phyloP scores from a whole-genome alignment of 805 yeast genomes.

The Candida koratica region DNA sequence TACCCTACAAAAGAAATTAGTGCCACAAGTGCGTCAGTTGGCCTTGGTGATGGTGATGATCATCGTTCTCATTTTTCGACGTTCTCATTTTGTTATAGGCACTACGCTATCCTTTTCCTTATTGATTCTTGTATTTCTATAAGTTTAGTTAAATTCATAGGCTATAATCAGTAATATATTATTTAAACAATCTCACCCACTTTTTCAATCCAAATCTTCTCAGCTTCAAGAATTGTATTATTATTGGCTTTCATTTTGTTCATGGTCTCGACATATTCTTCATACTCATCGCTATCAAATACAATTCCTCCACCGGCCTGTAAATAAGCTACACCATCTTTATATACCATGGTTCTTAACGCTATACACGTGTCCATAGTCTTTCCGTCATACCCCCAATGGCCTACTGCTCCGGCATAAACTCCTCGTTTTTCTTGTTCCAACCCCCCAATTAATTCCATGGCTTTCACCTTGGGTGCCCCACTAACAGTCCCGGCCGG shows the following conservation, averaged over 20 bases:
- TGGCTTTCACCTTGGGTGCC: constrained; percentile 95
- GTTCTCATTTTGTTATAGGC: constrained; percentile 9
- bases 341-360: constrained; percentile 91
- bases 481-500: constrained; percentile 99
- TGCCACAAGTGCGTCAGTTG: constrained; percentile 2
- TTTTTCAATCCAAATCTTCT: constrained; percentile 62
- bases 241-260: constrained; percentile 95
- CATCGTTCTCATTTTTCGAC: constrained; percentile 20
- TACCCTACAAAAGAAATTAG: no score
- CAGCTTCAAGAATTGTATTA: constrained; percentile 89
- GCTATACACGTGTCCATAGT: constrained; percentile 98
- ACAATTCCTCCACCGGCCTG: constrained; percentile 99
- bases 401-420: constrained; percentile 98
- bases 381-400: constrained; percentile 94
- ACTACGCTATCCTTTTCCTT: no score
- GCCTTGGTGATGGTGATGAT: constrained; percentile 14
- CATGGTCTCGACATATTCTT: constrained; percentile 94
- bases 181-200: constrained; percentile 2
- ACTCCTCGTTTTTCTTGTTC: constrained; percentile 93
- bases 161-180: background rate
- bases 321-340: constrained; percentile 83
- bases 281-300: constrained; percentile 89
- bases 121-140: no score
- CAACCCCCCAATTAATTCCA: constrained; percentile 87
- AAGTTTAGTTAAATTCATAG: no score